Conservation (phyloP, 2,329 filamentous ascomycete genomes). For the Chaetomium olivaceum region DNA sequence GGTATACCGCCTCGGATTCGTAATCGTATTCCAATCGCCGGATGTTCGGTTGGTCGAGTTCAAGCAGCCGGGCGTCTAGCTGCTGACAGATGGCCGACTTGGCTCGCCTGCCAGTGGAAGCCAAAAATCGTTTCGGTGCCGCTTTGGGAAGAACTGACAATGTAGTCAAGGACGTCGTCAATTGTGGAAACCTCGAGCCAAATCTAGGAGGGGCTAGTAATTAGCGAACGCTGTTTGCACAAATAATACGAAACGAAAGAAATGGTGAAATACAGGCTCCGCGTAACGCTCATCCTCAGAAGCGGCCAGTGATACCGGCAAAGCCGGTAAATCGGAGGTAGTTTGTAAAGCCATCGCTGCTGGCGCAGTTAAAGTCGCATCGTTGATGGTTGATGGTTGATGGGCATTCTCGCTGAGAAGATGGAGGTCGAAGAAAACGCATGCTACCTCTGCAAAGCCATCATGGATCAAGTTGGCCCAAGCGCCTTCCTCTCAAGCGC, state of each 20-base stretch:
- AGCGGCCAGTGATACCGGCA: background rate
- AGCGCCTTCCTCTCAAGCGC: too few species aligned
- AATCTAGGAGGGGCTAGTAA: conserved; percentile 10
- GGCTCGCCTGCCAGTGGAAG: conserved; percentile 13
- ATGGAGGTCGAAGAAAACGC: too few species aligned
- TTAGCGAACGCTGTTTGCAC: conserved; percentile 10
- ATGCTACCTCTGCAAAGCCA: too few species aligned
- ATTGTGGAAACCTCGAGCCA: conserved; percentile 7
- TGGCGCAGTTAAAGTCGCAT: too few species aligned
- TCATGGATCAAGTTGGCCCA: too few species aligned
- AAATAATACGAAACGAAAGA: background rate
- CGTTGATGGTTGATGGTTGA: too few species aligned
- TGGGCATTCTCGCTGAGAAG: too few species aligned
- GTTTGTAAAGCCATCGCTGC: too few species aligned
- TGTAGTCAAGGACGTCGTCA: conserved; percentile 9
- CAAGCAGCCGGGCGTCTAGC: conserved; percentile 1
- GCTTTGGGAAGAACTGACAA: background rate
- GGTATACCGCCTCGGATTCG: conserved; percentile 8
- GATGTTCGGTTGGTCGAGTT: conserved; percentile 12
- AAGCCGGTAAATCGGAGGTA: too few species aligned
- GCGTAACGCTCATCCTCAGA: background rate
- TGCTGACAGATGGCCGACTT: conserved; percentile 10
- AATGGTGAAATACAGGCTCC: conserved; percentile 6
- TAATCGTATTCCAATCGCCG: conserved; percentile 14
- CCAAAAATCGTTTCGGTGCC: conserved; percentile 4